A percentile compares a stretch with the other conserved stretches of the same genome.
Evolutionary conservation across 805 yeast genomes (phyloP).

Genomic region (Lachancea lanzarotensis): DNA sequence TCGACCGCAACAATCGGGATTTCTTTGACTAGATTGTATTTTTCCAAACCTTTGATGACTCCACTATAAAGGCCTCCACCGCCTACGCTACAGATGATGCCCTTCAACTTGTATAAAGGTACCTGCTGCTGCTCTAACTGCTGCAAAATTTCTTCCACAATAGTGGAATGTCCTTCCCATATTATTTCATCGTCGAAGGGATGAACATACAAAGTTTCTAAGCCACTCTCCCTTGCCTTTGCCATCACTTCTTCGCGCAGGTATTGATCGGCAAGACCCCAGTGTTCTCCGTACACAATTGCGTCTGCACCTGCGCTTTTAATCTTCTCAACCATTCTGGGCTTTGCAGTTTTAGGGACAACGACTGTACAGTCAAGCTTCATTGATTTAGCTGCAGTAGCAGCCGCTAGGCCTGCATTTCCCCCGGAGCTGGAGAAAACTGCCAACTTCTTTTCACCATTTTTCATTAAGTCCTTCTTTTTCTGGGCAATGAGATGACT

Average conservation of each 20-base stretch:
- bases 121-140: conserved; percentile 20
- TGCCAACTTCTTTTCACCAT: conserved; percentile 28
- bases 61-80: neutral
- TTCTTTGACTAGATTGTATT: neutral
- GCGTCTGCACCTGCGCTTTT: conserved; percentile 42
- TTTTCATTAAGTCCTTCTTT: conserved; percentile 14
- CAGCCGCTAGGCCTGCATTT: conserved; percentile 41
- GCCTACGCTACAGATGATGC: neutral
- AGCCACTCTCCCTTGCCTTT: neutral
- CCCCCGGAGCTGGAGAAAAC: conserved; percentile 53
- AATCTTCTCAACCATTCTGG: conserved; percentile 38
- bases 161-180: conserved; percentile 49
- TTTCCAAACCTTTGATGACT: neutral
- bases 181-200: conserved; percentile 46
- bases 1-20: neutral
- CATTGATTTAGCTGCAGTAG: conserved; percentile 37
- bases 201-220: conserved; percentile 44
- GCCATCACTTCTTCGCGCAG: neutral
- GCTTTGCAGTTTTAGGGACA: conserved; percentile 46
- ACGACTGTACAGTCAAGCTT: conserved; percentile 47
- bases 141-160: conserved; percentile 40
- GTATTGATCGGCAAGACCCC: neutral
- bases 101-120: neutral
- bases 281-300: conserved; percentile 39
- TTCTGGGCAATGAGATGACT: conserved; percentile 40